Percentiles rank a stretch among this genome's conserved stretches.
phyloP scores from a whole-genome alignment of 768 basidiomycete genomes.

The Leccinellum rugosiceps region DNA sequence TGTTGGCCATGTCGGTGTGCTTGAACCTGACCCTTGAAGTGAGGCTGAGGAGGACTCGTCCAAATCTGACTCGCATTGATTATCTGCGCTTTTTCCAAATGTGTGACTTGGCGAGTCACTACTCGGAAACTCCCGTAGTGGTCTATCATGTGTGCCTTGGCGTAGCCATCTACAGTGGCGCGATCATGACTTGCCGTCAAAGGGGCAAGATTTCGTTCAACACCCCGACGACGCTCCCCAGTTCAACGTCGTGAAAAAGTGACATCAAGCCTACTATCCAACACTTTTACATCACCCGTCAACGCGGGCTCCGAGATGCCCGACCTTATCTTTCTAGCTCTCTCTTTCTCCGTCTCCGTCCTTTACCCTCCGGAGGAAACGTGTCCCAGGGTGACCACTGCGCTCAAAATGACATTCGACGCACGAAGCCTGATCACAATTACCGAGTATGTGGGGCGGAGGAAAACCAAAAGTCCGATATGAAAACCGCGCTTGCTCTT shows the following conservation, averaged over 20 bases:
- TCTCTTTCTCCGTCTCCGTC: too few species aligned
- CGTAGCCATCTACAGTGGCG: too few species aligned
- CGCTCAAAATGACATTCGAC: neutral
- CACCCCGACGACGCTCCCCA: too few species aligned
- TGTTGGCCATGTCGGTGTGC: constrained; percentile 27
- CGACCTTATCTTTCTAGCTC: neutral
- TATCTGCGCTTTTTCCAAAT: constrained; percentile 1
- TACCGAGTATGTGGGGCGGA: neutral
- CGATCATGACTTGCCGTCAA: neutral
- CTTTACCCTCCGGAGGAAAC: neutral
- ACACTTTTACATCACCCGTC: constrained; percentile 1
- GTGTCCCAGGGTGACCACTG: neutral
- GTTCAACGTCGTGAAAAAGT: too few species aligned
- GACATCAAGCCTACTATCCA: neutral
- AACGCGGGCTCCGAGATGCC: neutral
- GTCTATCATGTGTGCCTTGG: too few species aligned
- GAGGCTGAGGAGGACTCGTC: constrained; percentile 4
- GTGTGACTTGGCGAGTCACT: neutral
- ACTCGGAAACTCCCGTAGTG: neutral
- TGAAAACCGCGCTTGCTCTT: neutral
- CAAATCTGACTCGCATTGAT: constrained; percentile 29
- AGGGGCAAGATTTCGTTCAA: neutral
- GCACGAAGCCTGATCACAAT: neutral
- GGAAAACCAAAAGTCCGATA: neutral
- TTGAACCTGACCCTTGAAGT: constrained; percentile 3